phyloP scores from a whole-genome alignment of 139 green algal genomes.

The Chlorella sp. region DNA sequence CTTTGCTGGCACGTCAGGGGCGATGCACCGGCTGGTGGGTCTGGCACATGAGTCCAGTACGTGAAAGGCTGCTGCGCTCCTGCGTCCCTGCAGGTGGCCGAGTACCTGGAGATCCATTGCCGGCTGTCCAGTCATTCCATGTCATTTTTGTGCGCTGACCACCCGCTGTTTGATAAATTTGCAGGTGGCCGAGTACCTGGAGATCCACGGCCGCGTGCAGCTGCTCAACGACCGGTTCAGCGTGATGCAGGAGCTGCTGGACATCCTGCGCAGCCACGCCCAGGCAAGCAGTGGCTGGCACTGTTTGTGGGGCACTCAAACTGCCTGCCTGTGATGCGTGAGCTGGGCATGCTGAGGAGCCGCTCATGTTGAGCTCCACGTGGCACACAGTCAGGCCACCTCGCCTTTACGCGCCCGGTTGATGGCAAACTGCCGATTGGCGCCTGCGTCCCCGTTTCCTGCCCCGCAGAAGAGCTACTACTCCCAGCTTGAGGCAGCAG shows the following conservation, averaged over 20 bases:
- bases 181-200: conserved; percentile 72
- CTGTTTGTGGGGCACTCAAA: too few species aligned
- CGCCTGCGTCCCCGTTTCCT: neutral
- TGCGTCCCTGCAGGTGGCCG: neutral
- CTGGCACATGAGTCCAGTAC: too few species aligned
- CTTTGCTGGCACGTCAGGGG: too few species aligned
- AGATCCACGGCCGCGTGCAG: conserved; percentile 54
- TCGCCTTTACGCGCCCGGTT: too few species aligned
- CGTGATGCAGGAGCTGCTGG: conserved; percentile 81
- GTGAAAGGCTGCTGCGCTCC: too few species aligned
- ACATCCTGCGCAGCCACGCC: conserved; percentile 60
- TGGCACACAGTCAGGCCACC: too few species aligned
- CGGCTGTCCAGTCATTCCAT: too few species aligned
- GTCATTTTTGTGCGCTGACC: too few species aligned
- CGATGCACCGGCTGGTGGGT: too few species aligned
- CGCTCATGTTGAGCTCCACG: too few species aligned
- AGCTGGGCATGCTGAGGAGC: neutral
- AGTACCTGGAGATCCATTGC: conserved; percentile 33
- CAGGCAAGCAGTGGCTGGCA: neutral
- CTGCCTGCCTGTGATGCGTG: neutral
- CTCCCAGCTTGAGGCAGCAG: conserved; percentile 67
- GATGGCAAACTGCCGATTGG: neutral
- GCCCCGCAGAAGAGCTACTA: conserved; percentile 50
- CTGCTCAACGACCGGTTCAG: conserved; percentile 60
- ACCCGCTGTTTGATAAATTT: too few species aligned